Base-by-base conservation (phyloP, 2,329 filamentous ascomycete genomes). In the Penicillium sp. region DNA sequence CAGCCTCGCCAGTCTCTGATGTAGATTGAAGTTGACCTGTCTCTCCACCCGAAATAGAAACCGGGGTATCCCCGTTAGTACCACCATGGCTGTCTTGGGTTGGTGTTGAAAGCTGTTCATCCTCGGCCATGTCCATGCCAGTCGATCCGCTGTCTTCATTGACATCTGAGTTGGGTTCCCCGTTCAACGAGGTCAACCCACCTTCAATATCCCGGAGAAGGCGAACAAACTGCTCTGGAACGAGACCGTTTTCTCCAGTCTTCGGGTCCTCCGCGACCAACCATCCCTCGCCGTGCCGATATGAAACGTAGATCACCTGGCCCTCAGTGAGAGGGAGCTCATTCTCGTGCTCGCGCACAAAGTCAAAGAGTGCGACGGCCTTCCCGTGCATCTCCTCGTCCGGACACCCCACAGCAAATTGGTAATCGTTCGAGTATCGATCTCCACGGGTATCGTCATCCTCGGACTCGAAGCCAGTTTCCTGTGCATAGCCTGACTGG, bases 321-420 rank as follows among this genome's bases (percentile, higher is more conserved):
- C 95, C 95, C 77, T 99, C 95, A 0, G 91, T 88, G 49, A 99
- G 81, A 4, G 92, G 92, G 58, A 99, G 81, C 76, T 99, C 95
- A 73, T 98, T 99, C 74, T 97, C 92, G 74, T 98, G 97, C 76
- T 98, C 94, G 35, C 93, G 86, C 68, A 88, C 88, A 77, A 99
- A 99, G 73, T 97, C 93, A 73, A 96, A 99, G 22, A 99, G 82
- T 6, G 95, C 95, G 31, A 99, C 91, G 11, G 92, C 93, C 74
- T 96, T 96, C 51, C 95, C 95, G 72, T 97, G 93, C 86, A 97
- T 97, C 75, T 98, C 92, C 78, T 98, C 94, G 74, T 98, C 95
- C 5, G 93, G 92, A 14, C 91, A 96, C 15, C 91, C 94, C 68
- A 96, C 96, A 17, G 92, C 96, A 75, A 97, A 96, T 69, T 96